Evolutionary conservation across 257 asterid genomes (phyloP).

Genomic region (Ocimum tenuiflorum): DNA sequence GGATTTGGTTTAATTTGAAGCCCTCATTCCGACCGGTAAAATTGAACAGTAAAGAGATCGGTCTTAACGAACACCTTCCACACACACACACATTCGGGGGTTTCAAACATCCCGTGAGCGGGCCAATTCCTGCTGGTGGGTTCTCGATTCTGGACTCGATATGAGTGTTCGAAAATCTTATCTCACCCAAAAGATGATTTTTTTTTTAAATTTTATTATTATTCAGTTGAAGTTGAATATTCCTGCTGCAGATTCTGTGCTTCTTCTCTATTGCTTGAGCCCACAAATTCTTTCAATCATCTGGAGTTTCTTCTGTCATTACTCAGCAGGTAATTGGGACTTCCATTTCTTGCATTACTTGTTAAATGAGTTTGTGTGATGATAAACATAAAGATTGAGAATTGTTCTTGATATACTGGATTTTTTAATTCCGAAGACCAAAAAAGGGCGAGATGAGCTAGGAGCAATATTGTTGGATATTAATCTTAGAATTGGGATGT

Average conservation of each 20-base stretch:
- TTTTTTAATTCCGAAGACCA: no score
- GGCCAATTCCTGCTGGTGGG: slow-evolving; percentile 19
- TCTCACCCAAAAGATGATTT: neutral
- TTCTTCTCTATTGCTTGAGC: neutral
- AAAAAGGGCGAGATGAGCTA: neutral
- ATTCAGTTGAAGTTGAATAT: neutral
- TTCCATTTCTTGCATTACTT: neutral
- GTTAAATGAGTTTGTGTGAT: neutral
- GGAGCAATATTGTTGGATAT: neutral
- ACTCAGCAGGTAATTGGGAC: slow-evolving; percentile 16
- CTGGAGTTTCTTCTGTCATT: neutral
- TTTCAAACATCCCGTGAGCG: neutral
- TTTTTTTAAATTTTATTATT: neutral
- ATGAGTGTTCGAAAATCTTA: neutral
- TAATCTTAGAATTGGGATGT: neutral
- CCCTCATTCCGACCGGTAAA: slow-evolving; percentile 9
- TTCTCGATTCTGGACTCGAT: slow-evolving; percentile 16
- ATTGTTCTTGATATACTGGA: neutral
- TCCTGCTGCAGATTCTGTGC: slow-evolving; percentile 6
- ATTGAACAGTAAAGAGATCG: slow-evolving; percentile 12
- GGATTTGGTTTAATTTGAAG: slow-evolving; percentile 15
- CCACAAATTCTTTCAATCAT: neutral
- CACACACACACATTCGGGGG: neutral
- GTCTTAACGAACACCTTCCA: slow-evolving; percentile 12
- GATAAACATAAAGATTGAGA: neutral